These are phyloP conservation scores for Lasiodiplodia gonubiensis DNA, from an alignment of 2,329 filamentous ascomycete genomes.

Conservation along the genomic window DNA sequence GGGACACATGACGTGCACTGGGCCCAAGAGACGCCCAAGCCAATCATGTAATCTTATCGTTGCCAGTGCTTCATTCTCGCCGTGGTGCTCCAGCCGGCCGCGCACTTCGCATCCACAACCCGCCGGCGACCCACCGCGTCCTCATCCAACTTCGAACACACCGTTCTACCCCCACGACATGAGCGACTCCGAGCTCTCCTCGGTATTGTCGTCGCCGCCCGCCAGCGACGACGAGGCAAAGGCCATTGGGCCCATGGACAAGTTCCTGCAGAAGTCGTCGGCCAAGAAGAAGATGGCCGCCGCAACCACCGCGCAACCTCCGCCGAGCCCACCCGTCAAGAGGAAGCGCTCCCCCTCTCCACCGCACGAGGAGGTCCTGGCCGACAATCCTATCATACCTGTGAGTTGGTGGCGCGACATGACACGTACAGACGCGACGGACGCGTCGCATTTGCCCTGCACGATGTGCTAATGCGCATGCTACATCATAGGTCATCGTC, in stretches of 20 bases:
- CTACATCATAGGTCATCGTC: slow-evolving; percentile 79
- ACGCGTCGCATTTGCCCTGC: slow-evolving; percentile 24
- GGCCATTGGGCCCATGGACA: slow-evolving; percentile 36
- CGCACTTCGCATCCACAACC: slow-evolving; percentile 27
- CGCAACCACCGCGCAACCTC: slow-evolving; percentile 48
- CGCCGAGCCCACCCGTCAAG: slow-evolving; percentile 55
- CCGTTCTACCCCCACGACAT: slow-evolving; percentile 45
- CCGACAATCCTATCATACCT: slow-evolving; percentile 89
- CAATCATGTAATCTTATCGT: slow-evolving; percentile 30
- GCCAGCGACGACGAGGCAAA: slow-evolving; percentile 63
- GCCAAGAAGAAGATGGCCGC: slow-evolving; percentile 41
- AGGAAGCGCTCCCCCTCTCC: slow-evolving; percentile 85
- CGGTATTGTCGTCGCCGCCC: slow-evolving; percentile 63
- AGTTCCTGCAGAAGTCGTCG: slow-evolving; percentile 35
- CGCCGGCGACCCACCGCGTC: slow-evolving; percentile 22
- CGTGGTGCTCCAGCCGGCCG: slow-evolving; percentile 25
- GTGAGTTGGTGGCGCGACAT: slow-evolving; percentile 65
- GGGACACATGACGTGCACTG: slow-evolving; percentile 16
- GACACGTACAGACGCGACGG: slow-evolving; percentile 42
- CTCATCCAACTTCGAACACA: slow-evolving; percentile 9
- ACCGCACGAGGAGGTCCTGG: slow-evolving; percentile 85
- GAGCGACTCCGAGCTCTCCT: slow-evolving; percentile 63
- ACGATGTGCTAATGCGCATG: slow-evolving; percentile 37
- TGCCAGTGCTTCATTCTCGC: slow-evolving; percentile 28
- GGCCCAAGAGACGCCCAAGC: slow-evolving; percentile 15